Percentiles rank a stretch among this genome's conserved stretches.
These are phyloP conservation scores for Prototheca stagnorum DNA, from an alignment of 163 green algal species.

Conservation along the genomic window DNA sequence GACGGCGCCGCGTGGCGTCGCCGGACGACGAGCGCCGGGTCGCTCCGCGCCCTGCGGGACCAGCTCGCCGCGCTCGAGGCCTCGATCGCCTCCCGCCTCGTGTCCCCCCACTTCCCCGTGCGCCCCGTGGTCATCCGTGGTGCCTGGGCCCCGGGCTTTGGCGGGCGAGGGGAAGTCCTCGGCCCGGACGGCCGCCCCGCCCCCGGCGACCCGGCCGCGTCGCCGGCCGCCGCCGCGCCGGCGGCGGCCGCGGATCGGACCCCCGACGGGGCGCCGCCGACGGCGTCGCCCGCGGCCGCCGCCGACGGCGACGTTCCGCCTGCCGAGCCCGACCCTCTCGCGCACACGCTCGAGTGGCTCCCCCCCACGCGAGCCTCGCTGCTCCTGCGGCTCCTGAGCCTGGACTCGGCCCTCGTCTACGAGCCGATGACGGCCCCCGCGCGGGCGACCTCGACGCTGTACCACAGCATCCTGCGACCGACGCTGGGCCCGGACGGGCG, in stretches of 20 bases:
- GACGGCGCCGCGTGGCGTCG: conserved; percentile 9
- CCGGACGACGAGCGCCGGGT: conserved; percentile 12
- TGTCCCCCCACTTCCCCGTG: background rate
- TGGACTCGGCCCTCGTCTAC: conserved; percentile 57
- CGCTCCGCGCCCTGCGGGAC: conserved; percentile 16
- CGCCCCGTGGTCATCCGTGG: conserved; percentile 29
- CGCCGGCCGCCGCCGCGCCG: too few species aligned
- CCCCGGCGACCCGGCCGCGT: too few species aligned
- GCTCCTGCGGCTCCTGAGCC: conserved; percentile 35
- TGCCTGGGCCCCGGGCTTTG: conserved; percentile 32
- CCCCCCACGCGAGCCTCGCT: conserved; percentile 47
- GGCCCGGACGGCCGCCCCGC: background rate
- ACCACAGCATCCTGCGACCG: conserved; percentile 1
- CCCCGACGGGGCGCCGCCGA: too few species aligned
- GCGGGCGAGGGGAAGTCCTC: conserved; percentile 3
- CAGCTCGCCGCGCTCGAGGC: conserved; percentile 39
- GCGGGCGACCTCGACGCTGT: conserved; percentile 12
- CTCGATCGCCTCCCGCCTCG: background rate
- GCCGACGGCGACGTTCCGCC: too few species aligned
- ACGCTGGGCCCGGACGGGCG: too few species aligned
- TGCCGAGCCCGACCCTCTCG: background rate
- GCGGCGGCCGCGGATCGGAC: too few species aligned
- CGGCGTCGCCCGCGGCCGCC: too few species aligned
- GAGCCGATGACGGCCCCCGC: conserved; percentile 5
- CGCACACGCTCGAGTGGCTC: conserved; percentile 48